Base-by-base conservation (phyloP, 306 rosid species). In the Mucuna pruriens region DNA sequence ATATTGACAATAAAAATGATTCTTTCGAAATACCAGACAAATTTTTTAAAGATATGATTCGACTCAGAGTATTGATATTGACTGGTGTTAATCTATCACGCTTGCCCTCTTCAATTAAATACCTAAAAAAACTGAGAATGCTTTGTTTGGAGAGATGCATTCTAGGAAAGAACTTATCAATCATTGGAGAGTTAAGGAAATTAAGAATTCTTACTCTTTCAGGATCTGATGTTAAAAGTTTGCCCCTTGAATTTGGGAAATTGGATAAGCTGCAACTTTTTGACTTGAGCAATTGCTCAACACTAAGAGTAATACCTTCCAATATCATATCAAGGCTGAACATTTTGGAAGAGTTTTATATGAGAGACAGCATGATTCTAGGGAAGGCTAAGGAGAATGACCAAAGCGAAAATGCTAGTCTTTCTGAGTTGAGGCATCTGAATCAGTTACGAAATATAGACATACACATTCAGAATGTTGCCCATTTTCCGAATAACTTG, bases 301-400 rank as follows among this genome's bases (percentile, higher is more conserved):
- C 64, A 65, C 51, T 78, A 39, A 6, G 22, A 0, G 83, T 11
- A 19, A 46, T 85, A 31, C 77, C 80, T 7, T 66, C 75, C 6
- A 48, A 84, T 69, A 34, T 85, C 11, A 9, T 85, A 51, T 90
- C 91, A 7, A 49, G 82, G 55, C 55, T 85, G 74, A 83, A 2
- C 11, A 52, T 33, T 57, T 74, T 89, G 44, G 84, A 82, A 65
- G 87, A 87, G 46, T 58, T 90, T 55, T 72, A 83, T 51, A 82
- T 82, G 80, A 77, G 83, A 71, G 6, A 82, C 2, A 81, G 71
- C 74, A 85, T 80, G 60, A 20, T 49, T 19, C 2, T 22, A 38
- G 76, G 86, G 91, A 67, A 79, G 22, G 19, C 0, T n/a, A 58
- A 15, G 15, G 22, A 67, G 42, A 8, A 11, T 3, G n/a, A 9